Percentiles rank a stretch among this genome's conserved stretches.
Evolutionary conservation across 345 rosid genomes (phyloP).

Genomic region (Psidium friedrichsthalianum): DNA sequence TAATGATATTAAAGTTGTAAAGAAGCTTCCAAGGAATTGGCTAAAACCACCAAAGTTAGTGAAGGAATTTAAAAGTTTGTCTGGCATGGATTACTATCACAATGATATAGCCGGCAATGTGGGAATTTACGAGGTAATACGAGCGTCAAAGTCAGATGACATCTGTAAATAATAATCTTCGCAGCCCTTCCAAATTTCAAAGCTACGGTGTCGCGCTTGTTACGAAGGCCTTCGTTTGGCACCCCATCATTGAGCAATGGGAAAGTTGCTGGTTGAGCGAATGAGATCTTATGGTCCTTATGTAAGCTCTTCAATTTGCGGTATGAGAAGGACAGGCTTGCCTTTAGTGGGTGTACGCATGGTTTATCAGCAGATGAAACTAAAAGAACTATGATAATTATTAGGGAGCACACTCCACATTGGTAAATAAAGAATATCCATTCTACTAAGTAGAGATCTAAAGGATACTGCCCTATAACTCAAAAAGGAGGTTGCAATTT

Average conservation of each 20-base stretch:
- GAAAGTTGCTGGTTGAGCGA: slow-evolving; percentile 8
- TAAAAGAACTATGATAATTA: slow-evolving; percentile 8
- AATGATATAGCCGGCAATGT: slow-evolving; percentile 1
- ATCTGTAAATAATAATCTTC: slow-evolving; percentile 14
- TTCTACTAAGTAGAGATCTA: slow-evolving; percentile 7
- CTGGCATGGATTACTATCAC: slow-evolving; percentile 3
- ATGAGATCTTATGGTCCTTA: slow-evolving; percentile 10
- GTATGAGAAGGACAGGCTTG: slow-evolving; percentile 22
- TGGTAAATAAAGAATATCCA: slow-evolving; percentile 22
- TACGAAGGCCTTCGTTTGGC: slow-evolving; percentile 14
- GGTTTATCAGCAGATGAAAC: slow-evolving; percentile 10
- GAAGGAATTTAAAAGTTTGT: slow-evolving; percentile 18
- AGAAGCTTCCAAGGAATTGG: slow-evolving; percentile 8
- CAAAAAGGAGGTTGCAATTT: slow-evolving; percentile 21
- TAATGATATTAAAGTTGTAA: slow-evolving; percentile 12
- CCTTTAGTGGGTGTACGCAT: slow-evolving; percentile 19
- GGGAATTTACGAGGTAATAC: slow-evolving; percentile 7
- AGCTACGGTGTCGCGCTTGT: slow-evolving; percentile 17
- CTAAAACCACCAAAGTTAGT: neutral
- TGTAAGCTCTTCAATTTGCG: slow-evolving; percentile 19
- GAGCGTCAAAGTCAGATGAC: slow-evolving; percentile 13
- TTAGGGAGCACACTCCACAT: slow-evolving; percentile 15
- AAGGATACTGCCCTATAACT: slow-evolving; percentile 23
- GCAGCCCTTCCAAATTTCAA: slow-evolving; percentile 20
- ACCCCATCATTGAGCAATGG: slow-evolving; percentile 11